Evolutionary conservation across 305 asterid species (phyloP).

Genomic region (Nicotiana rustica): DNA sequence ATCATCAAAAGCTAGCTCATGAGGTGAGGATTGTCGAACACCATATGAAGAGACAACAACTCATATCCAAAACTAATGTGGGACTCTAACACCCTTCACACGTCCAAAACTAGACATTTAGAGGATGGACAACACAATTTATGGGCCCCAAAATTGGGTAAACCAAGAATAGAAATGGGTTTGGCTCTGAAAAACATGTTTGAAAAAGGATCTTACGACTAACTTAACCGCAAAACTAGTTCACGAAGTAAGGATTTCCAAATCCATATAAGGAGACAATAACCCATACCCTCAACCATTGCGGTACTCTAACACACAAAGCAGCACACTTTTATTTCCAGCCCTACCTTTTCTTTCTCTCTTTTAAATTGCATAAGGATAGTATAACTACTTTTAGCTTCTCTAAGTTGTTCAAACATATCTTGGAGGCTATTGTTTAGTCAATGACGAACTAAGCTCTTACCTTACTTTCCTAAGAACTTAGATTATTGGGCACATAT

Average conservation of each 20-base stretch:
- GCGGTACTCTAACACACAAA: background rate
- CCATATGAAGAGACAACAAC: background rate
- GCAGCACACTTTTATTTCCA: background rate
- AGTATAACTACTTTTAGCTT: background rate
- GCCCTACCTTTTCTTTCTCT: background rate
- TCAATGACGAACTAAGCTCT: conserved; percentile 3
- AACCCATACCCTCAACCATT: background rate
- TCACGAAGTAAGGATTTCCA: background rate
- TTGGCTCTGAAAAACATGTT: background rate
- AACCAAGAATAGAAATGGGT: background rate
- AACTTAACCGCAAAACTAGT: conserved; percentile 4
- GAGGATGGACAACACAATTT: background rate
- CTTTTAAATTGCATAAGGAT: conserved; percentile 2
- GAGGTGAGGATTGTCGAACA: background rate
- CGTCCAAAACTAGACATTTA: background rate
- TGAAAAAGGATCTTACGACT: background rate
- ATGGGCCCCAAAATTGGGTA: background rate
- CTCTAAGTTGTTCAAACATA: conserved; percentile 16
- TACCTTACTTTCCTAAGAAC: background rate
- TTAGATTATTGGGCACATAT: background rate
- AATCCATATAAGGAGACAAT: conserved; percentile 3
- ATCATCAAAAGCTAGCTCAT: background rate
- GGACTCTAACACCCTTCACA: background rate
- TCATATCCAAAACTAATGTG: background rate
- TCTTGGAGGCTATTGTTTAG: background rate